These are phyloP conservation scores for Aspergillus sp. DNA, from an alignment of 2,329 filamentous ascomycete species.

Conservation along the genomic window DNA sequence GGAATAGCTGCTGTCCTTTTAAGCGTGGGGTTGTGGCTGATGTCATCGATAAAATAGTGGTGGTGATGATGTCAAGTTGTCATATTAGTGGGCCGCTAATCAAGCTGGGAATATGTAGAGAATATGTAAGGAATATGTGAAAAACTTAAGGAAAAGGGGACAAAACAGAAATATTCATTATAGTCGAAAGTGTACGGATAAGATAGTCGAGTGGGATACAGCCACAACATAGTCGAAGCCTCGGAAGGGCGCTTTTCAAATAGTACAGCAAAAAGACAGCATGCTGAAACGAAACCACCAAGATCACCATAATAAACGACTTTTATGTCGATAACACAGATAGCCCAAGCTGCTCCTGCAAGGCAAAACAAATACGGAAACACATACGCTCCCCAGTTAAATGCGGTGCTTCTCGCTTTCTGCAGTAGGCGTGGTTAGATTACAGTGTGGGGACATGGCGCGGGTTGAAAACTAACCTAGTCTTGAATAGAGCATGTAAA, in stretches of 20 bases:
- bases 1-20: neutral
- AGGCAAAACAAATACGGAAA: conserved; percentile 10
- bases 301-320: conserved; percentile 17
- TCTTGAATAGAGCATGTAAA: conserved; percentile 98
- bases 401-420: conserved; percentile 77
- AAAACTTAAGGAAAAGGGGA: neutral
- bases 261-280: conserved; percentile 29
- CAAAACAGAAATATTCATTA: neutral
- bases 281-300: conserved; percentile 20
- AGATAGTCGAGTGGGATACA: conserved; percentile 5
- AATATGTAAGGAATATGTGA: neutral
- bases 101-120: neutral
- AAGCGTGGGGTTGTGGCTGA: conserved; percentile 4
- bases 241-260: conserved; percentile 29
- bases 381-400: conserved; percentile 34
- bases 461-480: conserved; percentile 62
- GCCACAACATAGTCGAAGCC: neutral
- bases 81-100: neutral
- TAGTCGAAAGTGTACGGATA: conserved; percentile 8
- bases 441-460: neutral
- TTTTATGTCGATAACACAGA: conserved; percentile 13
- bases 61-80: conserved; percentile 7
- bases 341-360: conserved; percentile 26
- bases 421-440: conserved; percentile 36
- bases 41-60: conserved; percentile 1